phyloP scores from a whole-genome alignment of 768 basidiomycete genomes.

The Ramaria sp. region DNA sequence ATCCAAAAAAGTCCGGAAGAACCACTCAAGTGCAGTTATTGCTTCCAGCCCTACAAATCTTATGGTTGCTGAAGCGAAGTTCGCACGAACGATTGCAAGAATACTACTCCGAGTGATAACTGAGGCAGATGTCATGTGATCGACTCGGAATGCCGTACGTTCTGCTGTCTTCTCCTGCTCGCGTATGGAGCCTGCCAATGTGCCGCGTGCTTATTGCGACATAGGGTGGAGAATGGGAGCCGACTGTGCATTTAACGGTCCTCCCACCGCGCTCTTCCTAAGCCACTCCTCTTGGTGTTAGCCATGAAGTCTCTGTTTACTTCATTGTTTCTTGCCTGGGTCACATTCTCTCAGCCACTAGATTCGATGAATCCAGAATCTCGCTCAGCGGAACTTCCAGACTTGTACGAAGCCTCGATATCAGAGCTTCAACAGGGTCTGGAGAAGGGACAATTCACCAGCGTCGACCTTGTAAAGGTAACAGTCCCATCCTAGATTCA shows the following conservation, averaged over 20 bases:
- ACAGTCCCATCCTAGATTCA: constrained; percentile 5
- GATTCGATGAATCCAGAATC: neutral
- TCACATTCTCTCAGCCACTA: neutral
- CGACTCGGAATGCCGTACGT: neutral
- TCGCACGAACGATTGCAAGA: neutral
- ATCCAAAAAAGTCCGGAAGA: too few species aligned
- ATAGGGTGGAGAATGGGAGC: neutral
- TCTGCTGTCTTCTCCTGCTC: too few species aligned
- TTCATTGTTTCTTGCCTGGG: neutral
- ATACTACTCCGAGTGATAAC: neutral
- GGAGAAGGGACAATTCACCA: constrained; percentile 38
- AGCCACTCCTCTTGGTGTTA: neutral
- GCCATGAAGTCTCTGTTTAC: neutral
- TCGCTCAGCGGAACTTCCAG: constrained; percentile 19
- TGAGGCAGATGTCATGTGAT: neutral
- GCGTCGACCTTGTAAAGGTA: constrained; percentile 54
- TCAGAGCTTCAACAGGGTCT: constrained; percentile 43
- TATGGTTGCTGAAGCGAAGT: too few species aligned
- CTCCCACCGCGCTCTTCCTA: neutral
- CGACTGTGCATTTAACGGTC: neutral
- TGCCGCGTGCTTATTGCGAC: neutral
- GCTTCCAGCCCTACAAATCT: too few species aligned
- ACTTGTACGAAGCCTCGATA: too few species aligned
- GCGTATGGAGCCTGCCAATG: neutral
- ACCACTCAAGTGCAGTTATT: too few species aligned